Evolutionary conservation across 1,284 basidiomycete species (phyloP), one percentile per base, ranked within the genome.

Genomic region (Marasmius tenuissimus): DNA sequence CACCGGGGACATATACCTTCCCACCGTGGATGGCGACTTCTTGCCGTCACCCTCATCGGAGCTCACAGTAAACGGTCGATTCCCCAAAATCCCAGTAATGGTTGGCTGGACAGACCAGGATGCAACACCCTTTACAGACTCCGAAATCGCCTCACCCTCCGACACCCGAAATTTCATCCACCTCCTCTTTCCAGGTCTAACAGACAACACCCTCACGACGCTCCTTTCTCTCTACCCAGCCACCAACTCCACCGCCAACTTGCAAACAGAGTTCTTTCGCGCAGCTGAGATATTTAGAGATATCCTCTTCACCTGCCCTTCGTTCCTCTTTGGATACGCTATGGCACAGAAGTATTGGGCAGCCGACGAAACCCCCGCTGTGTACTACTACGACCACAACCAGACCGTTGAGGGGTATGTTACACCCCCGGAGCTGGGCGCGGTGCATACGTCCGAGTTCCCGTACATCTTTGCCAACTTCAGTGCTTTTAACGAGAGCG

Each of bases 21-120:
- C 57, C 22, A 50, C 57, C 14, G 57, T 58, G 16, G 57, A 58
- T 58, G 57, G 34, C 33, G 57, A 58, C 48, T 58, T 58, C n/a
- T 48, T 58, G 8, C 57, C 57, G 1, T 35, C 20, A 7, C 47
- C 57, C 3, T 58, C 57, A 16, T 58, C 57, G 5, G 57, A 58
- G 27, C 57, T 58, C 14, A 20, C 47, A 10, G 35, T n/a, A n/a
- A 20, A 35, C 35, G 57, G 57, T n/a, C n/a, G 37, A n/a, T 58
- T 58, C 35, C 47, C 49, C 1, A 35, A 20, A 6, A 50, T 58
- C 16, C 57, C 57, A 2, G 47, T 58, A 1, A 58, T 58, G 10
- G 51, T 58, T 8, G 57, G 57, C n/a, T 58, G 57, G 57, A 50
- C 57, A 11, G 16, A 58, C 4, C 34, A 50, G 2, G 57, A 58